Evolutionary conservation across 2,329 filamentous ascomycete genomes (phyloP), one percentile per base, ranked within the genome.

Genomic region (Neofusicoccum sp.): DNA sequence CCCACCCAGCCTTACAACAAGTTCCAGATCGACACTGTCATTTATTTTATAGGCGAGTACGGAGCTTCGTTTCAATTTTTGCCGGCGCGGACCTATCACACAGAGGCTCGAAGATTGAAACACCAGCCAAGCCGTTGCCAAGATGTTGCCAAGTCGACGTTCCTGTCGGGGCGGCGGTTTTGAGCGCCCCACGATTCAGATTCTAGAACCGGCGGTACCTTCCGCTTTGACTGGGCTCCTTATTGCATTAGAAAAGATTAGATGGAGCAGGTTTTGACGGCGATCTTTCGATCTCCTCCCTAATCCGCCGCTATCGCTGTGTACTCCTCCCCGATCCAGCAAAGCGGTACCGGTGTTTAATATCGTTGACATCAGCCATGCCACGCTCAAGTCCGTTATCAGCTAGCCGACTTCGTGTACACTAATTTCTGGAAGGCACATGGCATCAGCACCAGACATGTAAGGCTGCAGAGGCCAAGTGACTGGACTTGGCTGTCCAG

Each of bases 181-280:
- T 16, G 47, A 30, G 24, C 26, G 11, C 14, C 5, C 51, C 24
- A 28, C 51, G 51, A 56, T 20, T 56, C 51, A 30, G 26, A 43
- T 7, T 54, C 51, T 54, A 33, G 51, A 56, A 33, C n/a, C 9
- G 8, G 14, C 51, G 51, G 51, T 11, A 33, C n/a, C 51, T 41
- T 56, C 36, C 51, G 51, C 51, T 56, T 56, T 56, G n/a, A 56
- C 51, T 26, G 6, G 8, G 38, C 51, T 56, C 51, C 51, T 56
- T 36, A 12, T 33, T 38, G 16, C 26, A 26, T 31, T 3, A 6
- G 33, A 38, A 4, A 11, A 30, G n/a, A 56, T 56, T 56, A 36
- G 36, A 16, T 24, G 38, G n/a, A n/a, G 36, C 51, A 40, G 34
- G 3, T 40, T 53, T 53, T 53, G 12, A 8, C 48, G 16, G 9